A percentile compares a stretch with the other conserved stretches of the same genome.
These are phyloP conservation scores for Aureobasidium sp. DNA, from an alignment of 2,329 filamentous ascomycete genomes.

Conservation along the genomic window DNA sequence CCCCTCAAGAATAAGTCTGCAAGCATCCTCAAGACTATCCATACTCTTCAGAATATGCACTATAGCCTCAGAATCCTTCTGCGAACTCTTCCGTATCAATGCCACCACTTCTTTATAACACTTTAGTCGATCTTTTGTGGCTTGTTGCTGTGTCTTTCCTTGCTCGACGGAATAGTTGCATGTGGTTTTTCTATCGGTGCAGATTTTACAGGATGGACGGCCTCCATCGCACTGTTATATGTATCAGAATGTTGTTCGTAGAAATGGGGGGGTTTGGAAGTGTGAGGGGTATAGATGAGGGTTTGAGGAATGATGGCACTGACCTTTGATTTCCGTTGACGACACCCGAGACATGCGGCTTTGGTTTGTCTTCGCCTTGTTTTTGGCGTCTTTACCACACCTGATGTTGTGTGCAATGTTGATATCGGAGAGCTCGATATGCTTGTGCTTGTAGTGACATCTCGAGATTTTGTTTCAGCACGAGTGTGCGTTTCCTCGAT, in stretches of 20 bases:
- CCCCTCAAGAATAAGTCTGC: not conserved
- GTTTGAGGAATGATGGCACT: too few species aligned
- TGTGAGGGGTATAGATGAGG: too few species aligned
- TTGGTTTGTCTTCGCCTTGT: not conserved
- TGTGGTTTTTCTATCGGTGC: not conserved
- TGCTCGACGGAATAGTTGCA: not conserved
- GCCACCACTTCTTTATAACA: not conserved
- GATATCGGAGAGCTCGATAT: not conserved
- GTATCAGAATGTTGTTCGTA: too few species aligned
- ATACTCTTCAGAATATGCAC: not conserved
- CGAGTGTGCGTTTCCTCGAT: not conserved
- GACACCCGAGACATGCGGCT: constrained; percentile 2
- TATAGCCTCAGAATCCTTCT: not conserved
- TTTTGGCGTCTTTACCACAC: not conserved
- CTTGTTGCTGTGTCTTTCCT: constrained; percentile 1
- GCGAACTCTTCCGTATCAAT: not conserved
- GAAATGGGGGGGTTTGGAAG: too few species aligned
- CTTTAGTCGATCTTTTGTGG: not conserved
- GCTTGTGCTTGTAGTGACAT: not conserved
- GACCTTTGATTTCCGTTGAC: not conserved
- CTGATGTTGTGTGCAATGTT: not conserved
- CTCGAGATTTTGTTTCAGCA: too few species aligned
- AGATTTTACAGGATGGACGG: not conserved
- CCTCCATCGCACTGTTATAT: not conserved
- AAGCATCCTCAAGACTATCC: not conserved